A percentile compares a stretch with the other conserved stretches of the same genome.
Conservation (phyloP, 2,329 filamentous ascomycete genomes). For the Fusarium pseudonygamai region DNA sequence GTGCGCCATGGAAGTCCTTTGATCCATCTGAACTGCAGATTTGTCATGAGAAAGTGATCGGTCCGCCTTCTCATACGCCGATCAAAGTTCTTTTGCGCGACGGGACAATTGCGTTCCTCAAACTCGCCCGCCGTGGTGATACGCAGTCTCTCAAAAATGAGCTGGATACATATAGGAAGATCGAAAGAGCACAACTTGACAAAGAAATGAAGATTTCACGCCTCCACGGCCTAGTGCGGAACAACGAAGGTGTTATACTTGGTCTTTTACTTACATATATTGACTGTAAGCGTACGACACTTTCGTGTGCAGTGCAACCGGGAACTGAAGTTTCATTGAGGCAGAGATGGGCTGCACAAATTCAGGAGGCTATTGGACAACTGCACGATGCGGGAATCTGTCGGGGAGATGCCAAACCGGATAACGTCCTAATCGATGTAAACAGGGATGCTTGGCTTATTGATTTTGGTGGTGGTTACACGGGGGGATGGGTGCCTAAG, state of each 20-base stretch:
- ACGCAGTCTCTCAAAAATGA: background rate
- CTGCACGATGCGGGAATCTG: background rate
- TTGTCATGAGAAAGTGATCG: fast-evolving
- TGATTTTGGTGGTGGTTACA: constrained; percentile 4
- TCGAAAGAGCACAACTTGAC: background rate
- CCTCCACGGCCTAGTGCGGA: background rate
- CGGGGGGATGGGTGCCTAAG: background rate
- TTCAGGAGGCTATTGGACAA: background rate
- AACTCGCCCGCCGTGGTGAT: background rate
- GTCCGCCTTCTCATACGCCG: background rate
- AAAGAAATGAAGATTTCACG: background rate
- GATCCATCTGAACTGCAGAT: background rate
- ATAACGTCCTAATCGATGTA: background rate
- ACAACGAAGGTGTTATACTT: fast-evolving
- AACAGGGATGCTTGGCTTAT: background rate
- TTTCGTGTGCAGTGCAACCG: background rate
- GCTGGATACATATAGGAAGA: background rate
- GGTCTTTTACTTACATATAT: background rate
- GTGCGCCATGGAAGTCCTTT: background rate
- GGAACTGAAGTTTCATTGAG: background rate
- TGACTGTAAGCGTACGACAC: background rate
- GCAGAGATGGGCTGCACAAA: background rate
- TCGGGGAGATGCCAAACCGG: background rate
- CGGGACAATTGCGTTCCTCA: background rate
- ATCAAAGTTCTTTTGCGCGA: background rate